phyloP scores from a whole-genome alignment of 2,329 filamentous ascomycete species.

The Aspergillus intermedius region DNA sequence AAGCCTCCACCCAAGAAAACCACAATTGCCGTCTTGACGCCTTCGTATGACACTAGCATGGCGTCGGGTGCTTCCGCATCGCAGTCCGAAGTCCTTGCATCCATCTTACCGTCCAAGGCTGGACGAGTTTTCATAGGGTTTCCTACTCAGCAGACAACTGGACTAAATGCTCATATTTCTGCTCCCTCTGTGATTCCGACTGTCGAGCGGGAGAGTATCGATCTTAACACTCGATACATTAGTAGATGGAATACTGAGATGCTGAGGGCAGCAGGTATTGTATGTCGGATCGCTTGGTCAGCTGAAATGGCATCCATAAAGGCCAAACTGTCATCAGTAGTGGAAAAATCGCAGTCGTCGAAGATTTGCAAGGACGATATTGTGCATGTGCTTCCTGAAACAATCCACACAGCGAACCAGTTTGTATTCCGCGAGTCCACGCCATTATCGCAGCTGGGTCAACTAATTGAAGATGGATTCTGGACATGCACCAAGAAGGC shows the following conservation, averaged over 20 bases:
- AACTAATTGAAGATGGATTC: conserved; percentile 88
- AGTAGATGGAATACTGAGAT: conserved; percentile 94
- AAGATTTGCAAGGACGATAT: conserved; percentile 60
- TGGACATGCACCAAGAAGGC: conserved; percentile 84
- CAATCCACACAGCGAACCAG: conserved; percentile 75
- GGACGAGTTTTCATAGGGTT: conserved; percentile 96
- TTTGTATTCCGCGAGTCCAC: conserved; percentile 89
- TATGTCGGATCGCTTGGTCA: conserved; percentile 78
- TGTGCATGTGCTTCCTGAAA: conserved; percentile 64
- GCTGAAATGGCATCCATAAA: conserved; percentile 78
- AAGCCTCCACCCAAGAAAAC: conserved; percentile 89
- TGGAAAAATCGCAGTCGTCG: conserved; percentile 29
- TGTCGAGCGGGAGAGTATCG: conserved; percentile 92
- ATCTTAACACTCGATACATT: conserved; percentile 91
- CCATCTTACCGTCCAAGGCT: conserved; percentile 80
- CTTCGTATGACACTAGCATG: conserved; percentile 76
- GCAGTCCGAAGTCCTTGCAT: conserved; percentile 69
- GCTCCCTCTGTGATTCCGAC: conserved; percentile 95
- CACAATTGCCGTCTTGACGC: conserved; percentile 78
- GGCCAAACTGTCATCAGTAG: conserved; percentile 46
- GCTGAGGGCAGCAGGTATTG: conserved; percentile 81
- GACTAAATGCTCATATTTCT: conserved; percentile 86
- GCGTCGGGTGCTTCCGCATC: conserved; percentile 53
- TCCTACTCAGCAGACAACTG: conserved; percentile 93
- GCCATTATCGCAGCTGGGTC: conserved; percentile 73